These are phyloP conservation scores for Zanthoxylum bungeanum DNA, from an alignment of 345 rosid genomes.

Conservation along the genomic window DNA sequence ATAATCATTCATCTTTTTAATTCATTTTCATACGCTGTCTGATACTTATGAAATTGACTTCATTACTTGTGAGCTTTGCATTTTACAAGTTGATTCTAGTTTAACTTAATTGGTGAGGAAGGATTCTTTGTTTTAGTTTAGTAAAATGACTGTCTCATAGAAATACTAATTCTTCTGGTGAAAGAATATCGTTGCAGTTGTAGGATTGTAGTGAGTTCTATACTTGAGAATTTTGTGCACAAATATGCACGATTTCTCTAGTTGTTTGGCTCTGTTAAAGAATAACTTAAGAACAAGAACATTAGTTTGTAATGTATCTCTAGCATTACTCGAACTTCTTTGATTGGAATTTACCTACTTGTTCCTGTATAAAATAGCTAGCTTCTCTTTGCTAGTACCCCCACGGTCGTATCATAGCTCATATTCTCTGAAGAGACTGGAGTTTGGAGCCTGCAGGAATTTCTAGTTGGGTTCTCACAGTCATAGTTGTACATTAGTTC, in stretches of 20 bases:
- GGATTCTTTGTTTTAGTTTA: no score
- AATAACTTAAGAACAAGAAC: background rate
- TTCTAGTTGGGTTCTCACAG: background rate
- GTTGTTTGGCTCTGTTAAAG: background rate
- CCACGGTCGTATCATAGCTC: background rate
- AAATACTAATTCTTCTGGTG: background rate
- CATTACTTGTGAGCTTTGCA: background rate
- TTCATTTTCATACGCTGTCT: background rate
- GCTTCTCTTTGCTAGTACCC: background rate
- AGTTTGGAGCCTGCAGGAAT: background rate
- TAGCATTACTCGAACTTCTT: background rate
- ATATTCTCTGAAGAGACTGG: background rate
- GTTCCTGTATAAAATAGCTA: background rate
- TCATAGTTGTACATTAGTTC: background rate
- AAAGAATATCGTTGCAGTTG: background rate
- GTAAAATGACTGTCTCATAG: background rate
- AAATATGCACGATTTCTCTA: no score
- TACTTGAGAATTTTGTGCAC: background rate
- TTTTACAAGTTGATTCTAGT: background rate
- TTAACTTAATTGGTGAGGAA: background rate
- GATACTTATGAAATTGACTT: no score
- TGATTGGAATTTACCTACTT: background rate
- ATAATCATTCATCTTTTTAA: constrained; percentile 10
- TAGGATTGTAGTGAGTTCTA: background rate
- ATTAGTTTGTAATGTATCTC: background rate